Conservation (phyloP, 805 yeast species). For the Pichia sporocuriosa region DNA sequence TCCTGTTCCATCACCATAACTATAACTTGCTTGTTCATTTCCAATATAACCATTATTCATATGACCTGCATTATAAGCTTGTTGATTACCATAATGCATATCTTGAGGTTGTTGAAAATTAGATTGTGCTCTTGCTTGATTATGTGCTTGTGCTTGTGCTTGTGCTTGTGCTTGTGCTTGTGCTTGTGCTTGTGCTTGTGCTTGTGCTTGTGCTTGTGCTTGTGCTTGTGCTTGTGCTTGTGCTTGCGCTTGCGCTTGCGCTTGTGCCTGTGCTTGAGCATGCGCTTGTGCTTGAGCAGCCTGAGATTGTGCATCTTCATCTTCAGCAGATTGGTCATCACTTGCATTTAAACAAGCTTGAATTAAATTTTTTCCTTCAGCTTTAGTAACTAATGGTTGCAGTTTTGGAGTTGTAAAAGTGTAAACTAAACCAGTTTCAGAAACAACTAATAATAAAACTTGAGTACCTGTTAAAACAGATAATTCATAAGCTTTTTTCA, state of each 20-base stretch:
- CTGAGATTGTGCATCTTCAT: conserved; percentile 39
- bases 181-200: conserved; percentile 22
- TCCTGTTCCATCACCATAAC: conserved; percentile 15
- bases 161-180: conserved; percentile 26
- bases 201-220: conserved; percentile 23
- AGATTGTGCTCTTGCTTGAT: conserved; percentile 20
- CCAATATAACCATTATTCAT: conserved; percentile 7
- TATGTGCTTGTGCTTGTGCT: conserved; percentile 22
- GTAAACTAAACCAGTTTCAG: conserved; percentile 97
- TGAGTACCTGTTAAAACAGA: conserved; percentile 97
- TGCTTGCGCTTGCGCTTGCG: conserved; percentile 31
- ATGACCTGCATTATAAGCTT: conserved; percentile 4
- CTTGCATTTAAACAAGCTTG: conserved; percentile 97
- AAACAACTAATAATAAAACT: conserved; percentile 86
- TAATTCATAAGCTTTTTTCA: conserved; percentile 98
- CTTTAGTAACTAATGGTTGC: conserved; percentile 94
- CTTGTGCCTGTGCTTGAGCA: conserved; percentile 28
- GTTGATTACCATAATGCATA: conserved; percentile 9
- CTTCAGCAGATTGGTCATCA: conserved; percentile 64
- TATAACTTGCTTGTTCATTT: conserved; percentile 9
- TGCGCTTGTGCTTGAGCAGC: conserved; percentile 29
- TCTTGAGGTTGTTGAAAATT: conserved; percentile 23
- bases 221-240: conserved; percentile 29
- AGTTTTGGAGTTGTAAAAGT: conserved; percentile 98
- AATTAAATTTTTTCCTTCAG: conserved; percentile 93